phyloP scores from a whole-genome alignment of 139 green algal genomes.

The Chlorella ohadii region DNA sequence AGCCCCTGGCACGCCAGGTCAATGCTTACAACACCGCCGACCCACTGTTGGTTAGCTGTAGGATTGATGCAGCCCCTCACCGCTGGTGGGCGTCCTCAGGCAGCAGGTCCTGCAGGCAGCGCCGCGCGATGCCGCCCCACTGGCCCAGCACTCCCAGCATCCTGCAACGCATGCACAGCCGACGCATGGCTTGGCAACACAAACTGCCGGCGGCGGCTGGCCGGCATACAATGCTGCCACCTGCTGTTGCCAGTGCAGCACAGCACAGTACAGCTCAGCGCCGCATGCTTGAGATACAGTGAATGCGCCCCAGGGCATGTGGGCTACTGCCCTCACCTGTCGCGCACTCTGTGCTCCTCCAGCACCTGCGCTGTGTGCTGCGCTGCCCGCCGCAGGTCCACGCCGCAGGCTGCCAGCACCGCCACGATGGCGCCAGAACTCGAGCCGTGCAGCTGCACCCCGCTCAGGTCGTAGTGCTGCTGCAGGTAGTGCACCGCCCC shows the following conservation, averaged over 20 bases:
- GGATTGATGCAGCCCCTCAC: too few relatives aligned
- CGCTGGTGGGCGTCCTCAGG: slow-evolving; percentile 6
- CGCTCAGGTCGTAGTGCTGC: slow-evolving; percentile 1
- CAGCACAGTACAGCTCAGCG: too few relatives aligned
- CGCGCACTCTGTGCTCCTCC: slow-evolving; percentile 6
- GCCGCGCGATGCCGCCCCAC: slow-evolving; percentile 18
- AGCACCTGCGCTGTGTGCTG: not conserved
- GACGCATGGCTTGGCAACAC: too few relatives aligned
- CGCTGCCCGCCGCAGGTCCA: not conserved
- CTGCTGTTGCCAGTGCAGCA: too few relatives aligned
- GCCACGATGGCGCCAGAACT: not conserved
- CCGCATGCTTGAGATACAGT: too few relatives aligned
- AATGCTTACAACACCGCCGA: too few relatives aligned
- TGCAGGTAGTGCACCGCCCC: slow-evolving; percentile 7
- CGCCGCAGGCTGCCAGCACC: slow-evolving; percentile 10
- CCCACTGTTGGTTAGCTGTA: too few relatives aligned
- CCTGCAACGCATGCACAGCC: too few relatives aligned
- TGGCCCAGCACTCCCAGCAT: slow-evolving; percentile 9
- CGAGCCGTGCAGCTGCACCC: slow-evolving; percentile 18
- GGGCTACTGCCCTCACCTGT: not conserved
- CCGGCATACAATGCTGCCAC: too few relatives aligned
- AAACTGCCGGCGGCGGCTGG: too few relatives aligned
- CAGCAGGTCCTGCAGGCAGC: slow-evolving; percentile 29
- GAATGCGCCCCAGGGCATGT: too few relatives aligned
- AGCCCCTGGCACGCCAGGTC: too few relatives aligned